phyloP scores from a whole-genome alignment of 495 filamentous ascomycete species.

The Xylaria grammica region DNA sequence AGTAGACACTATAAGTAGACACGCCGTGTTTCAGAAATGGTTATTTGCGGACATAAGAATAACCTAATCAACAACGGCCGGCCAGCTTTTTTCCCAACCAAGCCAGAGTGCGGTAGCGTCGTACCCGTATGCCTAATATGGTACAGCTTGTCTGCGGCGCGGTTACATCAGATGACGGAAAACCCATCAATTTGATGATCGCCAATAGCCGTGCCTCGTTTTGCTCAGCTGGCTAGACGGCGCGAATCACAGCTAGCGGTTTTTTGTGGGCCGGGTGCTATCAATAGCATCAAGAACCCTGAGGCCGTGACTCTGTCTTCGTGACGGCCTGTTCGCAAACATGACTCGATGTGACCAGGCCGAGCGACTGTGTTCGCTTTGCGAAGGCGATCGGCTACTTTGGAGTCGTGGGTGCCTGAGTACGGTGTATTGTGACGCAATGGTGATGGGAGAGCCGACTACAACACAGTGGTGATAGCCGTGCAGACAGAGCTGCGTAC shows the following conservation, averaged over 20 bases:
- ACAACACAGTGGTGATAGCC: not conserved
- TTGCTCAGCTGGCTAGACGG: constrained; percentile 20
- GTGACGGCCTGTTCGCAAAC: constrained; percentile 3
- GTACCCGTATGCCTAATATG: not conserved
- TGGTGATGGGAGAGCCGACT: not conserved
- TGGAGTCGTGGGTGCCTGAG: not conserved
- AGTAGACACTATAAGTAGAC: no score
- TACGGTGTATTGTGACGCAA: constrained; percentile 12
- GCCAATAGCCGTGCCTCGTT: constrained; percentile 20
- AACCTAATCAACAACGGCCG: not conserved
- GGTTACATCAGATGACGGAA: constrained; percentile 16
- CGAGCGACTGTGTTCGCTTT: constrained; percentile 12
- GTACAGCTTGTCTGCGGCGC: constrained; percentile 7
- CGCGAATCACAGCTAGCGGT: constrained; percentile 10
- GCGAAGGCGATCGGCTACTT: constrained; percentile 16
- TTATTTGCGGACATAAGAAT: constrained; percentile 18
- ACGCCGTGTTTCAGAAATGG: constrained; percentile 16
- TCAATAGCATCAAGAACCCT: constrained; percentile 21
- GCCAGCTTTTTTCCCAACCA: not conserved
- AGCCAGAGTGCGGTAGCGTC: not conserved
- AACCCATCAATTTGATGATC: constrained; percentile 7
- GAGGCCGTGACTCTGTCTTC: not conserved
- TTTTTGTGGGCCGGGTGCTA: constrained; percentile 20
- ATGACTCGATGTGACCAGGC: constrained; percentile 1
- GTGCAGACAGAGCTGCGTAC: constrained; percentile 5